phyloP scores from a whole-genome alignment of 306 rosid genomes.

The Fragaria ananassa region DNA sequence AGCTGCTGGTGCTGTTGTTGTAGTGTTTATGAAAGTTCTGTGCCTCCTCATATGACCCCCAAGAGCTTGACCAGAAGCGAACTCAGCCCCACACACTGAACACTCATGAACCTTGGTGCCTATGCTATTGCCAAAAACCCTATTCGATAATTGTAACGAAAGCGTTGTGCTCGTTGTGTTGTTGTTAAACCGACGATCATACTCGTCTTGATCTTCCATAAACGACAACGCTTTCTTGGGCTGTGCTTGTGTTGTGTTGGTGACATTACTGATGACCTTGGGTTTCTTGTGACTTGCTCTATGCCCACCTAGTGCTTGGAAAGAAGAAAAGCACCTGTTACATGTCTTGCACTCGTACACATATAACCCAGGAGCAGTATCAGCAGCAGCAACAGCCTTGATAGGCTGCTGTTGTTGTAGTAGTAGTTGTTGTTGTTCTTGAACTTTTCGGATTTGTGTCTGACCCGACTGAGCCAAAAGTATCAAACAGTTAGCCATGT shows the following conservation, averaged over 20 bases:
- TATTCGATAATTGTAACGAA: slow-evolving; percentile 45
- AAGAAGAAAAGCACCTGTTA: slow-evolving; percentile 64
- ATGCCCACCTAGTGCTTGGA: slow-evolving; percentile 94
- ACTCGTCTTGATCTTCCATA: slow-evolving; percentile 5
- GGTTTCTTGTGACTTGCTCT: slow-evolving; percentile 82
- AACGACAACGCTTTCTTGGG: slow-evolving; percentile 24
- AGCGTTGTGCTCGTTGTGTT: slow-evolving; percentile 45
- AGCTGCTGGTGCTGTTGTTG: not conserved
- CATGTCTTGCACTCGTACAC: slow-evolving; percentile 82
- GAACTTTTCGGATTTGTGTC: not conserved
- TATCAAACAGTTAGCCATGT: slow-evolving; percentile 82
- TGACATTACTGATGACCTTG: slow-evolving; percentile 20
- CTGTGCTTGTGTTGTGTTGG: not conserved
- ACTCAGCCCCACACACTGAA: slow-evolving; percentile 71
- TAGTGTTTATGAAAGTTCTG: slow-evolving; percentile 34
- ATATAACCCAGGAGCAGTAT: slow-evolving; percentile 6
- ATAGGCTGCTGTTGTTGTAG: not conserved
- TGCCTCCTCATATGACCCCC: slow-evolving; percentile 98
- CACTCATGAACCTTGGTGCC: slow-evolving; percentile 65
- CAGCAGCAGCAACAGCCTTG: slow-evolving; percentile 1
- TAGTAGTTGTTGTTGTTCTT: not conserved
- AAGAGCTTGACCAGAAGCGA: slow-evolving; percentile 87
- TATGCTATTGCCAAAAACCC: slow-evolving; percentile 27
- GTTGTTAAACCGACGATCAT: slow-evolving; percentile 15
- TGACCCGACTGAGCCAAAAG: slow-evolving; percentile 51